These are phyloP conservation scores for Astragalus membranaceus DNA, from an alignment of 306 rosid species.

Conservation along the genomic window DNA sequence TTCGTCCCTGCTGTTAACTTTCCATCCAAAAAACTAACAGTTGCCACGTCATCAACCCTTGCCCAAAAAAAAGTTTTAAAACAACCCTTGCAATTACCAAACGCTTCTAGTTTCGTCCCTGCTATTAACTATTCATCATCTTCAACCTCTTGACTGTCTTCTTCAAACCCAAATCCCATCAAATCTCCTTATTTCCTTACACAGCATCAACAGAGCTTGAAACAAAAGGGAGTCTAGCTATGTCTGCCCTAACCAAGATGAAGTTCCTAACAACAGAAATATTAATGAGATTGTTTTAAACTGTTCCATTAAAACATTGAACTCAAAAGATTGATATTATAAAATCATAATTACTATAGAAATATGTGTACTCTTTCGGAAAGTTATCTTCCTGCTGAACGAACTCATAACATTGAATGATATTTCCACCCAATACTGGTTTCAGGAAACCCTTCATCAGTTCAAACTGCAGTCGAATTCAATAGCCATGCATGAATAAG, in stretches of 20 bases:
- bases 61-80: too few species aligned
- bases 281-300: slow-evolving; percentile 9
- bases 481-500: slow-evolving; percentile 1
- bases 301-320: background rate
- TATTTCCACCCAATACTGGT: slow-evolving; percentile 77
- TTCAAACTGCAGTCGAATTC: slow-evolving; percentile 71
- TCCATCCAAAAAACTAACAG: too few species aligned
- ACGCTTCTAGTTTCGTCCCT: too few species aligned
- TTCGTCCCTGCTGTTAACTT: too few species aligned
- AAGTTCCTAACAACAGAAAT: slow-evolving; percentile 42
- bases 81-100: too few species aligned
- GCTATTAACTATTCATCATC: too few species aligned
- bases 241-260: slow-evolving; percentile 81
- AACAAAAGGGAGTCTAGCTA: slow-evolving; percentile 84
- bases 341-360: slow-evolving; percentile 7
- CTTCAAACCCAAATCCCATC: too few species aligned
- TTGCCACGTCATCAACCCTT: too few species aligned
- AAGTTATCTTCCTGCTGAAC: slow-evolving; percentile 71
- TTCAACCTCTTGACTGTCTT: too few species aligned
- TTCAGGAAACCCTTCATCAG: slow-evolving; percentile 54
- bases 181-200: too few species aligned
- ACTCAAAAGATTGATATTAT: slow-evolving; percentile 1
- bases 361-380: slow-evolving; percentile 59
- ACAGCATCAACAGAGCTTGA: slow-evolving; percentile 84
- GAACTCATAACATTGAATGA: slow-evolving; percentile 76